Evolutionary conservation across 2,329 filamentous ascomycete genomes (phyloP), one percentile per base, ranked within the genome.

Genomic region (Bisporella sp.): DNA sequence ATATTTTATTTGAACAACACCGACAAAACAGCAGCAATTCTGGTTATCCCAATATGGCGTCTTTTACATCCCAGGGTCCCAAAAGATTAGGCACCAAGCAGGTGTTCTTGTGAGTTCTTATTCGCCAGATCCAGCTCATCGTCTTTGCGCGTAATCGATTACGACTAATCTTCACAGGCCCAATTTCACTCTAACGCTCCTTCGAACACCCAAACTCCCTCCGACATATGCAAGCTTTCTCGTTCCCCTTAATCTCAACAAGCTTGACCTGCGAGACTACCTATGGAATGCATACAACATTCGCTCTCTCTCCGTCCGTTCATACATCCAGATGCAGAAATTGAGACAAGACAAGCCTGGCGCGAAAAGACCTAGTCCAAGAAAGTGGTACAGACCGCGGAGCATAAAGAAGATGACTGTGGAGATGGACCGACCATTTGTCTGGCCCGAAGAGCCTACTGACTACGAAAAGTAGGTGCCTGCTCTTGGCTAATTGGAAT

Each of bases 251-350:
- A 83, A 81, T 62, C 90, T 96, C 76, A 95, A 89, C 76, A 99
- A 99, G 73, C 85, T 97, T 69, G 93, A 99, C 68, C 73, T 99
- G 41, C 88, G 90, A 69, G 91, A 96, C 73, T 99, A 97, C 74
- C 84, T 99, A 55, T 87, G 81, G 73, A 84, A 95, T 68, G 79
- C 80, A 41, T 99, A 99, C 76, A 77, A 79, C 54, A 84, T 97
- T 54, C 78, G 84, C 57, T 81, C 85, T 48, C 73, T 81, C 47
- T 76, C 76, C 58, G 82, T 97, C 55, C 87, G 92, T 54, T 90
- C 87, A 48, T 92, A 81, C 64, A 80, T 97, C 64, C 83, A 87
- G 62, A 81, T 85, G 69, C 77, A 82, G 66, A 79, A 78, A 44
- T 68, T 85, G 35, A 78, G 77, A 51, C 78, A 79, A 57, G 71